Percentiles rank a stretch among this genome's conserved stretches.
Evolutionary conservation across 1,284 basidiomycete genomes (phyloP).

Genomic region (Inonotus obliquus): DNA sequence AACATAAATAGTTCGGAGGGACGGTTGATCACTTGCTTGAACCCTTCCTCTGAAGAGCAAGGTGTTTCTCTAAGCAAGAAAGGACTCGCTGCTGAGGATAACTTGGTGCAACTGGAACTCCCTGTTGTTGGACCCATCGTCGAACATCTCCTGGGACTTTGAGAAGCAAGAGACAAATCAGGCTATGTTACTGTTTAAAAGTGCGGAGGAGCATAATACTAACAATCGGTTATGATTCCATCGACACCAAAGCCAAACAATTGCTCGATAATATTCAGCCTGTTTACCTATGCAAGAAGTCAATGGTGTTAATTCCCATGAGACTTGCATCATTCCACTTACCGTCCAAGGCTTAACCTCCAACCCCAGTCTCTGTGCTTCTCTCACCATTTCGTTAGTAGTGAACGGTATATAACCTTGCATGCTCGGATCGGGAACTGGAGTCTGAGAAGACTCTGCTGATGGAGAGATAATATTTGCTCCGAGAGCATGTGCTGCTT

Average conservation of each 20-base stretch:
- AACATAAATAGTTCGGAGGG: background rate
- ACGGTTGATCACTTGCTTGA: background rate
- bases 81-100: conserved; percentile 54
- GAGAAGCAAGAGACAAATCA: background rate
- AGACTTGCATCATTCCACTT: conserved; percentile 24
- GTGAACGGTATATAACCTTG: conserved; percentile 53
- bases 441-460: conserved; percentile 37
- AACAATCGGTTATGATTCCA: conserved; percentile 69
- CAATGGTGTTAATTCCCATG: too few relatives aligned
- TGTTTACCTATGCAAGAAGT: conserved; percentile 42
- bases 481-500: conserved; percentile 63
- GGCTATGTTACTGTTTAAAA: background rate
- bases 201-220: conserved; percentile 16
- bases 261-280: conserved; percentile 54
- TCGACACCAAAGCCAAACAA: conserved; percentile 59
- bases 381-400: conserved; percentile 61
- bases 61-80: conserved; percentile 49
- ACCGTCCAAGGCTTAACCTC: conserved; percentile 72
- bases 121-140: conserved; percentile 46
- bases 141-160: conserved; percentile 50
- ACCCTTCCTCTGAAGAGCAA: conserved; percentile 8
- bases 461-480: conserved; percentile 68
- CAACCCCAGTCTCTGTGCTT: conserved; percentile 59
- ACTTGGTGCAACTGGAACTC: conserved; percentile 45
- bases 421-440: conserved; percentile 40